Evolutionary conservation across 169 alveolate genomes (phyloP), one percentile per base, ranked within the genome.

Genomic region (Amoebophrya sp.): DNA sequence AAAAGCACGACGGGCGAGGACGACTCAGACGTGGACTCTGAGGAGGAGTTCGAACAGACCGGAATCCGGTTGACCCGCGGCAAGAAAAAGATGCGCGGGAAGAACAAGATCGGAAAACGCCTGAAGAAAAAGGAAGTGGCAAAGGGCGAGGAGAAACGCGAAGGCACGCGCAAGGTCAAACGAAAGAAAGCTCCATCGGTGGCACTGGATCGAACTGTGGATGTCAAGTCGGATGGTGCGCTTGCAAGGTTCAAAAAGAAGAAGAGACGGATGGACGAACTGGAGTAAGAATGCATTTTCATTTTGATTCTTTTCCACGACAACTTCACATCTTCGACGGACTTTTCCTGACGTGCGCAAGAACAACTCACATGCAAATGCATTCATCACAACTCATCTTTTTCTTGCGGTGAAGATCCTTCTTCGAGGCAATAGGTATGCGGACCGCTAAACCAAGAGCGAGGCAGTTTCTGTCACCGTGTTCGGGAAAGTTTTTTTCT

Each of bases 41-140:
- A 66, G 38, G 35, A n/a, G 10, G 83, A 66, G 83, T 66, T 66
- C 35, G 35, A n/a, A n/a, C 83, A 66, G 32, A 66, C 83, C 29
- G 83, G 83, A 2, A 66, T 66, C 18, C 29, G 83, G 12, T 7
- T 66, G 83, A 66, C 83, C 32, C 83, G 83, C 29, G 83, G 83
- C 7, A 66, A 66, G 83, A 66, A 66, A 25, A 66, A 66, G 83
- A 66, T 66, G 83, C 83, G 83, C 29, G 83, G 83, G 35, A 7
- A 25, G 32, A 66, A 66, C 83, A 66, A 66, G 35, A n/a, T 66
- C 83, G 83, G 83, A 66, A 66, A 66, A 66, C 83, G 83, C 39
- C 32, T 66, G 83, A 66, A 66, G 83, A 66, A 66, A n/a, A 66
- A 66, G 18, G 83, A 66, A n/a, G 83, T 66, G 83, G 83, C 2